A percentile compares a stretch with the other conserved stretches of the same genome.
These are phyloP conservation scores for Fusarium temperatum DNA, from an alignment of 2,329 filamentous ascomycete species.

Conservation along the genomic window DNA sequence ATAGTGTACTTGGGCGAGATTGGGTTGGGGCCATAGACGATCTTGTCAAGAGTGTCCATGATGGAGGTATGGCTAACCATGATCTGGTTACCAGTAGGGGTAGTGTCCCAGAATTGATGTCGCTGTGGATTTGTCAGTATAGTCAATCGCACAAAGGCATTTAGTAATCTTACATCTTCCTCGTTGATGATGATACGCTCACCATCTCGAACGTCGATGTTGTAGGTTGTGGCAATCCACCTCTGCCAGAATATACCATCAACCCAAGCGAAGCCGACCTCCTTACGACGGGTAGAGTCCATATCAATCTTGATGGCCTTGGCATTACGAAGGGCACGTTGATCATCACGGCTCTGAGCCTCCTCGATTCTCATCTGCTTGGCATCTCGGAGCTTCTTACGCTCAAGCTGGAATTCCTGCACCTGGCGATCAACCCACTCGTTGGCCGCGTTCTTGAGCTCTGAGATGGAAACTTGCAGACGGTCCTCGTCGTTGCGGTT, in stretches of 20 bases:
- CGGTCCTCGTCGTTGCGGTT: slow-evolving; percentile 81
- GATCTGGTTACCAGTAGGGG: slow-evolving; percentile 88
- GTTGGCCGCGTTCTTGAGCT: slow-evolving; percentile 93
- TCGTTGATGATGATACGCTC: slow-evolving; percentile 97
- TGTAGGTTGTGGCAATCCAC: slow-evolving; percentile 95
- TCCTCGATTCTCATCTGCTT: slow-evolving; percentile 97
- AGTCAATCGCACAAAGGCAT: too few relatives aligned
- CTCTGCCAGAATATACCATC: slow-evolving; percentile 97
- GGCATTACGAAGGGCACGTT: slow-evolving; percentile 83
- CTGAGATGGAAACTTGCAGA: slow-evolving; percentile 80
- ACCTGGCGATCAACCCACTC: slow-evolving; percentile 99
- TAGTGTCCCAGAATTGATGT: slow-evolving; percentile 94
- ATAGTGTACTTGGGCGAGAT: slow-evolving; percentile 83
- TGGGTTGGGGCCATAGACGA: slow-evolving; percentile 73
- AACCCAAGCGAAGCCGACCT: slow-evolving; percentile 96
- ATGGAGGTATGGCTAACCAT: slow-evolving; percentile 90
- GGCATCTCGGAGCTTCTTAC: slow-evolving; percentile 90
- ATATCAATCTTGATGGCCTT: slow-evolving; percentile 94
- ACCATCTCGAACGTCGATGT: slow-evolving; percentile 85
- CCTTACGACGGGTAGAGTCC: slow-evolving; percentile 84
- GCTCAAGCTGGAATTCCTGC: slow-evolving; percentile 88
- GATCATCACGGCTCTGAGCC: slow-evolving; percentile 90
- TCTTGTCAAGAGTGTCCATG: slow-evolving; percentile 82
- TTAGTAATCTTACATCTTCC: slow-evolving; percentile 78
- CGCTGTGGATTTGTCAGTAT: slow-evolving; percentile 66